Evolutionary conservation across 2,329 filamentous ascomycete species (phyloP).

Genomic region (Colletotrichum eleusines): DNA sequence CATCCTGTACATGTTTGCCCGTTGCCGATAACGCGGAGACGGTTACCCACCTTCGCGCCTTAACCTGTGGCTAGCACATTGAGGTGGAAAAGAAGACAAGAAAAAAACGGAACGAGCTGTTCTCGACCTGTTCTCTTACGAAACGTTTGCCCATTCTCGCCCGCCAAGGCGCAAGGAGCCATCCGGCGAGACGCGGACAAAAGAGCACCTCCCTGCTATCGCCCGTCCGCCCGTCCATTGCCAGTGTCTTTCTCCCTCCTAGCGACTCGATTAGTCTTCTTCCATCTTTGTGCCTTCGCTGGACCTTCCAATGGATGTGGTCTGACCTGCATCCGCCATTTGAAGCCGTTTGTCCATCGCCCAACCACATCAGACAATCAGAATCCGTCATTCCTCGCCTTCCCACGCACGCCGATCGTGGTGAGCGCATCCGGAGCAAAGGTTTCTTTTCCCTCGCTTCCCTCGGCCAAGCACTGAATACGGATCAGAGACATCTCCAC

Average conservation of each 20-base stretch:
- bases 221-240: constrained; percentile 13
- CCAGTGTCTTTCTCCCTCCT: constrained; percentile 14
- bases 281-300: constrained; percentile 12
- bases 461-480: constrained; percentile 30
- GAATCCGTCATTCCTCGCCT: constrained; percentile 7
- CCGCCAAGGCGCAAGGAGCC: constrained; percentile 25
- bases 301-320: constrained; percentile 26
- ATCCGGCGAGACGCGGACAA: constrained; percentile 26
- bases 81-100: constrained; percentile 13
- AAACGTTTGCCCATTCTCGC: constrained; percentile 25
- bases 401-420: constrained; percentile 22
- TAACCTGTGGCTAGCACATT: constrained; percentile 16
- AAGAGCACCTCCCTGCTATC: constrained; percentile 33
- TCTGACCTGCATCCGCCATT: constrained; percentile 30
- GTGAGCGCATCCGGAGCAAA: constrained; percentile 36
- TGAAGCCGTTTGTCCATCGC: constrained; percentile 24
- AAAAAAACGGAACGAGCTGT: constrained; percentile 20
- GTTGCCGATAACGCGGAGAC: constrained; percentile 29
- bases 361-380: constrained; percentile 19
- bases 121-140: constrained; percentile 22
- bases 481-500: constrained; percentile 39
- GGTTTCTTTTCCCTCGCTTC: constrained; percentile 13
- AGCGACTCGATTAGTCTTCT: constrained; percentile 2
- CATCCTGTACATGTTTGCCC: constrained; percentile 13
- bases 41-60: constrained; percentile 29